Evolutionary conservation across 192 early-diverging fungal species (phyloP), one percentile per base, ranked within the genome.

Genomic region (Coemansia sp.): DNA sequence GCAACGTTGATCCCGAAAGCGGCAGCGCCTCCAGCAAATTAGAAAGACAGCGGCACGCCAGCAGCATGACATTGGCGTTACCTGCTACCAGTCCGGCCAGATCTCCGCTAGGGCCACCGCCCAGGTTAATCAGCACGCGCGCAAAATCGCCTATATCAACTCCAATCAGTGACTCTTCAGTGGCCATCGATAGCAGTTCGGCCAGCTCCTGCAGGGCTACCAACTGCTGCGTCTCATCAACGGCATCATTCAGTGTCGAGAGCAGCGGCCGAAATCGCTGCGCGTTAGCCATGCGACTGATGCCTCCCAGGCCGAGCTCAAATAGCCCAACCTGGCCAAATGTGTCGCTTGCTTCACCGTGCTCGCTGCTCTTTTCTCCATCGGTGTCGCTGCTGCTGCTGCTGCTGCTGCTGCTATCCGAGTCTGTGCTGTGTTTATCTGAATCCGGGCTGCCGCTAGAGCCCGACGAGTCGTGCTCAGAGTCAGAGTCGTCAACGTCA

Each of bases 1-100:
- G 81, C 25, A 94, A 76, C 6, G 79, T 76, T 0, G 78, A 66
- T 5, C 83, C 69, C 5, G 84, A 66, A 2, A 81, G 64, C 2
- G 94, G 94, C 43, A 90, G 81, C 2, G 90, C 91, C 49, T 97
- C 94, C 25, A 97, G 83, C 45, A 97, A 60, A 58, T 97, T 97
- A 11, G 82, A 84, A 23, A 97, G 60, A 61, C 94, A 97, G 8
- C 94, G 90, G 44, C 90, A 92, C 9, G 93, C 87, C 32, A 97
- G 79, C 12, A 97, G 62, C 85, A 97, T 91, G 34, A 90, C 67
- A 32, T 92, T 89, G 5, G 87, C 83, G 46, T 82, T 85, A 28
- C 69, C 41, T 15, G 23, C 29, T 9, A 41, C 17, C 12, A 54
- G 26, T 1, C 39, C 59, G 10, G 22, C 46, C 39, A 62, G 65